phyloP scores from a whole-genome alignment of 2,329 filamentous ascomycete genomes.

The Clonostachys rosea region DNA sequence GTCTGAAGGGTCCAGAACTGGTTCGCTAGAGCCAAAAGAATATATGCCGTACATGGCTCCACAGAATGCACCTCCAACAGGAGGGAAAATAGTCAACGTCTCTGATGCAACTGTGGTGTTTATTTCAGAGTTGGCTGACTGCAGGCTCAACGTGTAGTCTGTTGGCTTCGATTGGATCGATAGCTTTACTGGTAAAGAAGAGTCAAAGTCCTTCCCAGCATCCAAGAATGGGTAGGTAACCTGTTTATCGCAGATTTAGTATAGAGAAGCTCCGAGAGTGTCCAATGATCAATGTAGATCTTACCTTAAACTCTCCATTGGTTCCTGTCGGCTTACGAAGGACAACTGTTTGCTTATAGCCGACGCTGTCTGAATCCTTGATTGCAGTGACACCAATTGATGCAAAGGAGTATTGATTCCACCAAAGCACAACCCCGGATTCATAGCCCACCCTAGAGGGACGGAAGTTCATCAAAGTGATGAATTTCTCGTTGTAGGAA shows the following conservation, averaged over 20 bases:
- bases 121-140: neutral
- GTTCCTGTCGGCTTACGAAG: neutral
- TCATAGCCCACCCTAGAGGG: conserved; percentile 37
- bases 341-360: neutral
- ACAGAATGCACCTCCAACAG: neutral
- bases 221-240: no score
- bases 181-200: neutral
- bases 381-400: conserved; percentile 17
- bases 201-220: no score
- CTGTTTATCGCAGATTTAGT: no score
- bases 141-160: neutral
- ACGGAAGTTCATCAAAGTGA: conserved; percentile 36
- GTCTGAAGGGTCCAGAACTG: neutral
- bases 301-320: neutral
- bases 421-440: conserved; percentile 49
- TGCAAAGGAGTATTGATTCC: conserved; percentile 38
- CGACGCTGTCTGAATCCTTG: neutral
- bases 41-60: neutral
- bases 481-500: conserved; percentile 32
- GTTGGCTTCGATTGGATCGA: neutral
- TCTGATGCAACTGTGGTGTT: neutral
- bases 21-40: neutral
- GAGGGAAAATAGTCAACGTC: neutral
- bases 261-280: no score
- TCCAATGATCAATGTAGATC: no score